Evolutionary conservation across 176 grass and related monocot genomes (phyloP).

Genomic region (Ensete ventricosum): DNA sequence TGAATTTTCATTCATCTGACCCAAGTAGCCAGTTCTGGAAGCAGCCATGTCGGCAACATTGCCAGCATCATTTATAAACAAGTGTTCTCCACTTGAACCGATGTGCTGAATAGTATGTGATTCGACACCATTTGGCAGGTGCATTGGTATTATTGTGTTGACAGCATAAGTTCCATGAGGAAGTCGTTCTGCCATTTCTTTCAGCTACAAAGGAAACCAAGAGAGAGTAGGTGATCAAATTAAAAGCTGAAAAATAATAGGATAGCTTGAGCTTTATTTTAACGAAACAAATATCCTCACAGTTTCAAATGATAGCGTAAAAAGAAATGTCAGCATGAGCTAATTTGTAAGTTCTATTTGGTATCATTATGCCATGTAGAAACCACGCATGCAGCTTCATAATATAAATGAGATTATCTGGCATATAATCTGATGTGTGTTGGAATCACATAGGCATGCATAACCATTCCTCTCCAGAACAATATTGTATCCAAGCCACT

Average conservation of each 20-base stretch:
- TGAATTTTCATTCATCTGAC: slow-evolving; percentile 26
- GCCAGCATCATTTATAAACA: slow-evolving; percentile 24
- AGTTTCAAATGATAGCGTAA: too few relatives aligned
- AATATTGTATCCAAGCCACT: too few relatives aligned
- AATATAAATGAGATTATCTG: too few relatives aligned
- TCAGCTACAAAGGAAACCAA: slow-evolving; percentile 44
- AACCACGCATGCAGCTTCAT: too few relatives aligned
- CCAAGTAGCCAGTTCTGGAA: slow-evolving; percentile 1
- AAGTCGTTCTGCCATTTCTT: slow-evolving; percentile 81
- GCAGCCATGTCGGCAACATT: slow-evolving; percentile 18
- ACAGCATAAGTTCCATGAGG: slow-evolving; percentile 34
- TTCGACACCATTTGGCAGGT: slow-evolving; percentile 28
- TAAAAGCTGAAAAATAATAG: not conserved
- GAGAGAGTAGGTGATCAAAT: not conserved
- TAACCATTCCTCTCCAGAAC: too few relatives aligned
- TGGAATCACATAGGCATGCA: too few relatives aligned
- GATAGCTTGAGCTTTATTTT: not conserved
- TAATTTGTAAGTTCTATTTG: too few relatives aligned
- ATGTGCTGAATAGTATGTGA: slow-evolving; percentile 1
- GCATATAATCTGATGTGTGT: too few relatives aligned
- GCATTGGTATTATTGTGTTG: slow-evolving; percentile 23
- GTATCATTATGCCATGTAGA: too few relatives aligned
- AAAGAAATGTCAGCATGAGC: too few relatives aligned
- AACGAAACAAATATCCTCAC: too few relatives aligned
- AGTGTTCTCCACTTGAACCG: slow-evolving; percentile 29